phyloP scores from a whole-genome alignment of 2,329 filamentous ascomycete species.

The Cadophora sp. region DNA sequence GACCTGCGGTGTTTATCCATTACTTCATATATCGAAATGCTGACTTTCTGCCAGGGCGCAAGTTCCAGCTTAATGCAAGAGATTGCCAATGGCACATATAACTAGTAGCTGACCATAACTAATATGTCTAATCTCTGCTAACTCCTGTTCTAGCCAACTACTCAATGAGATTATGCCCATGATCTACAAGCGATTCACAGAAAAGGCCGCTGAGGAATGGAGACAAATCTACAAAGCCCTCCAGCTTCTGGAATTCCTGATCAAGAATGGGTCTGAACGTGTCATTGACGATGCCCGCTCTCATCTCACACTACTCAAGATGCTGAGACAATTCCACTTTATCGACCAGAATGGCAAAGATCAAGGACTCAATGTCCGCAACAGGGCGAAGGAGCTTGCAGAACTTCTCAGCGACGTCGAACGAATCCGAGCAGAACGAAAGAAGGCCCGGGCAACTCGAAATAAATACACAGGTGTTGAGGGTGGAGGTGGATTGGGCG shows the following conservation, averaged over 20 bases:
- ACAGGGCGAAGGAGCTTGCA: slow-evolving; percentile 92
- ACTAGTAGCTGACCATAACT: slow-evolving; percentile 73
- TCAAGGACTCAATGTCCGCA: slow-evolving; percentile 96
- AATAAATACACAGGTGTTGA: slow-evolving; percentile 97
- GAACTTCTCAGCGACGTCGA: slow-evolving; percentile 95
- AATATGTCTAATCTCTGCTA: slow-evolving; percentile 26
- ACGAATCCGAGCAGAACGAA: slow-evolving; percentile 78
- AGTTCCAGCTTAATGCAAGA: slow-evolving; percentile 76
- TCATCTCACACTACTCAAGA: slow-evolving; percentile 93
- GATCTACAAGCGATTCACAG: slow-evolving; percentile 99
- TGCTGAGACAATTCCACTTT: slow-evolving; percentile 98
- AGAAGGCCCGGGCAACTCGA: slow-evolving; percentile 89
- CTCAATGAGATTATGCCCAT: slow-evolving; percentile 99
- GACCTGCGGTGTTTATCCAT: not conserved
- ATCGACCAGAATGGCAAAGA: slow-evolving; percentile 98
- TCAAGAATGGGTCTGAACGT: slow-evolving; percentile 97
- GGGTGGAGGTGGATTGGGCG: slow-evolving; percentile 71
- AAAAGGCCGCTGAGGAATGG: slow-evolving; percentile 98
- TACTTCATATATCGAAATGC: slow-evolving; percentile 16
- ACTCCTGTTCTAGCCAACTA: slow-evolving; percentile 71
- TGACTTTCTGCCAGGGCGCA: slow-evolving; percentile 30
- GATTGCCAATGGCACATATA: slow-evolving; percentile 97
- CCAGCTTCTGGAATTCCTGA: slow-evolving; percentile 93
- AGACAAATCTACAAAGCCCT: slow-evolving; percentile 98
- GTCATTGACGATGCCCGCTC: slow-evolving; percentile 97